Percentiles rank a stretch among this genome's conserved stretches.
Conservation (phyloP, 352 stramenopile species). For the Phytopythium aichiense region DNA sequence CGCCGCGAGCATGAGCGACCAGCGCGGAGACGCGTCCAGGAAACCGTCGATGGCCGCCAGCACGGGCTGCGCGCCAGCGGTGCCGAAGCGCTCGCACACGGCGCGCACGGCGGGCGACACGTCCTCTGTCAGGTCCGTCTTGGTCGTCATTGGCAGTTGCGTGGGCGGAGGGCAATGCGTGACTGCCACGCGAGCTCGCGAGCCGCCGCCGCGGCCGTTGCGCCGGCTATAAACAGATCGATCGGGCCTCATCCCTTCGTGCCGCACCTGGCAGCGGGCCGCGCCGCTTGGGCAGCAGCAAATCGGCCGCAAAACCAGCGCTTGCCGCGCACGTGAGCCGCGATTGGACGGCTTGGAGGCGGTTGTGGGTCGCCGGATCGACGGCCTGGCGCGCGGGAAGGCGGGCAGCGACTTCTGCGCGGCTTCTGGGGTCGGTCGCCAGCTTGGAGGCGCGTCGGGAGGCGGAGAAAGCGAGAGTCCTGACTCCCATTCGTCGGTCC, state of each 20-base stretch:
- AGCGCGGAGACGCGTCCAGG: slow-evolving; percentile 45
- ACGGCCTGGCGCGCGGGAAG: neutral
- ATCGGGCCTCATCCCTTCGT: no score
- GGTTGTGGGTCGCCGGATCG: neutral
- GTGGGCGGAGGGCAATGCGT: neutral
- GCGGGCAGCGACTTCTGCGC: neutral
- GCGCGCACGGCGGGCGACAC: slow-evolving; percentile 48
- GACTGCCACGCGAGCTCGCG: neutral
- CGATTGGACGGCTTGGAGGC: neutral
- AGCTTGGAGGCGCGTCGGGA: neutral
- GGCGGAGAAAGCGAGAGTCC: neutral
- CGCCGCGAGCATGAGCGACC: slow-evolving; percentile 47
- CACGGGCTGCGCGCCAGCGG: slow-evolving; percentile 38
- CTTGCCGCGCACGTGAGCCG: no score
- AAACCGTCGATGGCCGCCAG: slow-evolving; percentile 46
- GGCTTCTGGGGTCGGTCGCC: neutral
- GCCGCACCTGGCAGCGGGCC: no score
- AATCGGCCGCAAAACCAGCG: no score
- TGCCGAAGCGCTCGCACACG: slow-evolving; percentile 40
- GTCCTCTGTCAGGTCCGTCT: neutral
- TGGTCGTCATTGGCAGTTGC: neutral
- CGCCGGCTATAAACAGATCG: no score
- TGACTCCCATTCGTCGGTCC: no score
- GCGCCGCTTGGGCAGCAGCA: neutral
- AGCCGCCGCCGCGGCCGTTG: no score